Evolutionary conservation across 768 basidiomycete species (phyloP), one percentile per base, ranked within the genome.

Genomic region (Suillus variegatus): DNA sequence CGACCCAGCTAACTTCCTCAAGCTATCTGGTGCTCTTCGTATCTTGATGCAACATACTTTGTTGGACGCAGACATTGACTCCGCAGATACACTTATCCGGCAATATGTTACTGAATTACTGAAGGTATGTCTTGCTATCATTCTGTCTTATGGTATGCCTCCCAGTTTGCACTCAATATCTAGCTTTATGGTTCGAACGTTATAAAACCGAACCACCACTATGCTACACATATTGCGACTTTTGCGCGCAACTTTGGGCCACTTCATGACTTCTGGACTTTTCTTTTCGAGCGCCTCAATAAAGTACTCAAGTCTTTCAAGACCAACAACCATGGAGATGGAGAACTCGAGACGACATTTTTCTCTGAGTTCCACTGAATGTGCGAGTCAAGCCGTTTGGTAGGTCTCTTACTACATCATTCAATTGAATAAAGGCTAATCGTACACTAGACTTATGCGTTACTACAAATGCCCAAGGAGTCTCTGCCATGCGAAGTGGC

Each of bases 361-460:
- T 76, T 64, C 71, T 78, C 46, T 1, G 75, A 73, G 46, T 75
- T 75, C 58, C 69, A 73, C 36, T 0, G 13, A 9, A 60, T 9
- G 2, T 64, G 54, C 4, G 20, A 54, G 12, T 51, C 13, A 9
- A 47, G 20, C 5, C 36, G 54, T 0, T 32, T 56, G 20, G 49
- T 56, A 56, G 10, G 63, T 41, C 7, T 55, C 44, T 66, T 86
- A 86, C 22, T 89, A 89, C 73, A 85, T 90, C 44, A 84, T 86
- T 35, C 89, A 90, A 75, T 90, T 90, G 18, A 89, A 88, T 35
- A 1, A 40, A 14, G 40, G 13, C 6, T 7, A 43, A 2, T 43
- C 2, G 2, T 43, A 43, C 2, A 18, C 41, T 7, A 44, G 58
- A 65, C 35, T 14, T 61, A 61, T 40, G 6, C 47, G 2, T n/a